Percentiles rank a stretch among this genome's conserved stretches.
Conservation (phyloP, 768 basidiomycete genomes). For the Suillus bovinus region DNA sequence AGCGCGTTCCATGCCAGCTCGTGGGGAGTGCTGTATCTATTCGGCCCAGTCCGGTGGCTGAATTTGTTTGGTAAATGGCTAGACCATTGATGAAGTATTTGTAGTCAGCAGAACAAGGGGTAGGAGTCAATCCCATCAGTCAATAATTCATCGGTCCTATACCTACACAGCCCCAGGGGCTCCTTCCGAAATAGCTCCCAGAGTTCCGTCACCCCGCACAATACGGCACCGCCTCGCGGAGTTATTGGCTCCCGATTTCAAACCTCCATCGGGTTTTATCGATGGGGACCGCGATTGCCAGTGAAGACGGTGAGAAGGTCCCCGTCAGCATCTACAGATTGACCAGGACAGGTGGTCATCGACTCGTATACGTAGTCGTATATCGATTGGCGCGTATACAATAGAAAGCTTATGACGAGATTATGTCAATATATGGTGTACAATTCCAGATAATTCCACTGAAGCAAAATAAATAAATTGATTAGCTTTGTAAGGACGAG, state of each 20-base stretch:
- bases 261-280: conserved; percentile 41
- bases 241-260: neutral
- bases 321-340: conserved; percentile 57
- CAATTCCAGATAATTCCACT: no score
- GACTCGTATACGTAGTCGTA: conserved; percentile 45
- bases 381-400: conserved; percentile 32
- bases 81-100: neutral
- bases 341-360: conserved; percentile 46
- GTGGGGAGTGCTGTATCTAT: neutral
- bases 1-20: conserved; percentile 2
- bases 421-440: no score
- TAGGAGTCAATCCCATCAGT: neutral
- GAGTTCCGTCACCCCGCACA: neutral
- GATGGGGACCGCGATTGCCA: conserved; percentile 10
- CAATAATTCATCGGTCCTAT: neutral
- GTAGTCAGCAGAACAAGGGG: neutral
- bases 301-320: neutral
- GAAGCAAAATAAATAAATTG: conserved; percentile 20
- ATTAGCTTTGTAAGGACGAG: conserved; percentile 21
- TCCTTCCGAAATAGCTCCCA: neutral
- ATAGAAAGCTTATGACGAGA: no score
- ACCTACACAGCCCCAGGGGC: neutral
- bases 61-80: neutral
- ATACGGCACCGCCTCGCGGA: neutral
- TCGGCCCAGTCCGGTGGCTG: neutral